These are phyloP conservation scores for Hymenoscyphus albidus DNA, from an alignment of 2,329 filamentous ascomycete genomes.

Conservation along the genomic window DNA sequence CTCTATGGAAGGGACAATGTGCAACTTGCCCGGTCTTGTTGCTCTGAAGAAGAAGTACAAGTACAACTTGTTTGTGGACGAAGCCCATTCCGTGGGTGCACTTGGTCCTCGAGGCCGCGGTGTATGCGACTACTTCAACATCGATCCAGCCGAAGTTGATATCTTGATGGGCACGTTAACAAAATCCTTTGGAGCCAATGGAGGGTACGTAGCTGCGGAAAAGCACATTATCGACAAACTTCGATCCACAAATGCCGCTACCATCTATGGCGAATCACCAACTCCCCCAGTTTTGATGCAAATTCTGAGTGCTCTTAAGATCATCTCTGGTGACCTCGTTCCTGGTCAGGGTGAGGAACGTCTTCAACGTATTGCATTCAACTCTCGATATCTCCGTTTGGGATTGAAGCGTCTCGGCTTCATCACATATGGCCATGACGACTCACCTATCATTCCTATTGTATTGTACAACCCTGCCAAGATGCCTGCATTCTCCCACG, in stretches of 20 bases:
- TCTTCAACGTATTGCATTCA: slow-evolving; percentile 93
- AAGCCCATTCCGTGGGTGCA: slow-evolving; percentile 93
- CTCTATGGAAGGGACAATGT: slow-evolving; percentile 99
- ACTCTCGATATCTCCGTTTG: slow-evolving; percentile 95
- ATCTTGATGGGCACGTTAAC: slow-evolving; percentile 98
- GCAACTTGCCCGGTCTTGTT: slow-evolving; percentile 87
- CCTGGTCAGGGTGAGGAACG: slow-evolving; percentile 95
- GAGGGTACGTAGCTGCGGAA: slow-evolving; percentile 88
- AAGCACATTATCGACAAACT: slow-evolving; percentile 92
- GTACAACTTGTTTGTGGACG: slow-evolving; percentile 92
- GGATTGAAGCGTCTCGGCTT: slow-evolving; percentile 94
- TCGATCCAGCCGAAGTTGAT: slow-evolving; percentile 83
- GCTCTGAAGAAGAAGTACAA: slow-evolving; percentile 93
- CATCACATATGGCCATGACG: slow-evolving; percentile 96
- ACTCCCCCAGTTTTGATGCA: slow-evolving; percentile 85
- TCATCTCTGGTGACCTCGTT: slow-evolving; percentile 83
- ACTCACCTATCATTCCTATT: slow-evolving; percentile 93
- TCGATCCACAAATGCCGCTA: slow-evolving; percentile 77
- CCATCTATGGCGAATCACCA: slow-evolving; percentile 82
- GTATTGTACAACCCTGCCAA: slow-evolving; percentile 98
- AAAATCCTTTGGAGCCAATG: slow-evolving; percentile 97
- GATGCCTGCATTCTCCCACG: slow-evolving; percentile 96
- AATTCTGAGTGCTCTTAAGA: slow-evolving; percentile 78
- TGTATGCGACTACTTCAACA: slow-evolving; percentile 95
- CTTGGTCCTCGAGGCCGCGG: slow-evolving; percentile 84